These are phyloP conservation scores for Decorospora gaudefroyi DNA, from an alignment of 2,329 filamentous ascomycete species.

Conservation along the genomic window DNA sequence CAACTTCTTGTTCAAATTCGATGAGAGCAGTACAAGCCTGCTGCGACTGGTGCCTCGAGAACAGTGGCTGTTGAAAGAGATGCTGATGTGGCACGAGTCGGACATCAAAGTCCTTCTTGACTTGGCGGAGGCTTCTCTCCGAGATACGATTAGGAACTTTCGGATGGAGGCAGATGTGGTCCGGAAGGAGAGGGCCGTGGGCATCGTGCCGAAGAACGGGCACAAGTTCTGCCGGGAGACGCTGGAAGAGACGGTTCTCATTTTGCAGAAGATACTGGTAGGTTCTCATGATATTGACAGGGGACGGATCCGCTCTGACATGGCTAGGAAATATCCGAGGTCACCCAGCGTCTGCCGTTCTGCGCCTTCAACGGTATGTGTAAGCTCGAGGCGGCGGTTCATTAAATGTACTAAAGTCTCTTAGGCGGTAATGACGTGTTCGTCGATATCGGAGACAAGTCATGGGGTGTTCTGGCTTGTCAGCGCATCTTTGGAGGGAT, in stretches of 20 bases:
- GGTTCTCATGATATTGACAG: constrained; percentile 1
- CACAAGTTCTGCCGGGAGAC: constrained; percentile 80
- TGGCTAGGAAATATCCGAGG: constrained; percentile 68
- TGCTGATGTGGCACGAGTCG: constrained; percentile 74
- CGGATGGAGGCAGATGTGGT: constrained; percentile 78
- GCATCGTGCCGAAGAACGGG: constrained; percentile 60
- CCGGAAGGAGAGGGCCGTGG: constrained; percentile 76
- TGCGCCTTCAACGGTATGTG: constrained; percentile 86
- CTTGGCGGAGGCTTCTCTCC: constrained; percentile 81
- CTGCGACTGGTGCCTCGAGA: constrained; percentile 67
- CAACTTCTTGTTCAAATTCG: constrained; percentile 90
- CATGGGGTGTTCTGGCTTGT: constrained; percentile 90
- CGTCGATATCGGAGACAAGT: constrained; percentile 98
- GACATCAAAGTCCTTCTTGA: constrained; percentile 84
- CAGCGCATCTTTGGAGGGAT: constrained; percentile 86
- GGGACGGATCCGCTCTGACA: constrained; percentile 16
- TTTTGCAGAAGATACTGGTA: constrained; percentile 83
- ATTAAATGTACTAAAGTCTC: no score
- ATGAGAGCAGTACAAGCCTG: constrained; percentile 65
- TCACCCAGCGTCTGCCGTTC: constrained; percentile 75
- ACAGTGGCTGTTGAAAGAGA: constrained; percentile 76
- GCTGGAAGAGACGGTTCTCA: constrained; percentile 92
- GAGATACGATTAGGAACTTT: constrained; percentile 79
- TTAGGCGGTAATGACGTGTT: constrained; percentile 89
- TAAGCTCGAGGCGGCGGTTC: neutral